These are phyloP conservation scores for Trichoderma asperelloides DNA, from an alignment of 495 filamentous ascomycete genomes.

Conservation along the genomic window DNA sequence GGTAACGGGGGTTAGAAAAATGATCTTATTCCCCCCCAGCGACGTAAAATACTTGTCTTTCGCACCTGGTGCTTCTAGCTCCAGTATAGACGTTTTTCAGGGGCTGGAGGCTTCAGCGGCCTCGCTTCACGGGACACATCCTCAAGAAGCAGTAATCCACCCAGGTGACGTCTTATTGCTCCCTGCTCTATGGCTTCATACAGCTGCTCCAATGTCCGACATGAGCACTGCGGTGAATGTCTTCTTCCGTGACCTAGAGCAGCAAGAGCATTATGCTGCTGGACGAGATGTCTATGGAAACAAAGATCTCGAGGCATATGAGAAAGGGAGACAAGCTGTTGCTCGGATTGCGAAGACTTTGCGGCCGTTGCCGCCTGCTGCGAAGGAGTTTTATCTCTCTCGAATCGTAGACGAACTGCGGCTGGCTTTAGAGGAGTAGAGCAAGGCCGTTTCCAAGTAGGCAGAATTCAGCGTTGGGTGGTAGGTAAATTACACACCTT, in stretches of 20 bases:
- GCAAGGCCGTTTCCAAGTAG: background rate
- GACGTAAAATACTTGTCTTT: slow-evolving; percentile 64
- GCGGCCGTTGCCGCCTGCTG: slow-evolving; percentile 53
- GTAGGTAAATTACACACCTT: background rate
- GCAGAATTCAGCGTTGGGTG: background rate
- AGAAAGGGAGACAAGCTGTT: slow-evolving; percentile 67
- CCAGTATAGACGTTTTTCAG: slow-evolving; percentile 59
- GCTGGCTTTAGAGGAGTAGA: background rate
- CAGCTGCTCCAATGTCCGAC: slow-evolving; percentile 54
- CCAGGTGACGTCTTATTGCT: slow-evolving; percentile 74
- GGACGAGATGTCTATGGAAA: slow-evolving; percentile 86
- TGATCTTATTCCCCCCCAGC: slow-evolving; percentile 69
- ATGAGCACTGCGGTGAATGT: slow-evolving; percentile 73
- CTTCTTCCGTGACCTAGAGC: slow-evolving; percentile 62
- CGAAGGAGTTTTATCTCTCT: slow-evolving; percentile 64
- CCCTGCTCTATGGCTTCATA: slow-evolving; percentile 76
- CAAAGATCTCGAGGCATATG: slow-evolving; percentile 74
- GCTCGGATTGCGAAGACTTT: slow-evolving; percentile 60
- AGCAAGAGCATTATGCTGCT: slow-evolving; percentile 53
- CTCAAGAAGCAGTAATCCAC: slow-evolving; percentile 54
- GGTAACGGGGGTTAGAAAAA: slow-evolving; percentile 57
- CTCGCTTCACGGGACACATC: slow-evolving; percentile 43
- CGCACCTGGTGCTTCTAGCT: slow-evolving; percentile 70
- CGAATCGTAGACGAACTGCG: slow-evolving; percentile 63
- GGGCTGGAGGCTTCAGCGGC: slow-evolving; percentile 20